These are phyloP conservation scores for Dipodascus geniculatus DNA, from an alignment of 805 yeast species.

Conservation along the genomic window DNA sequence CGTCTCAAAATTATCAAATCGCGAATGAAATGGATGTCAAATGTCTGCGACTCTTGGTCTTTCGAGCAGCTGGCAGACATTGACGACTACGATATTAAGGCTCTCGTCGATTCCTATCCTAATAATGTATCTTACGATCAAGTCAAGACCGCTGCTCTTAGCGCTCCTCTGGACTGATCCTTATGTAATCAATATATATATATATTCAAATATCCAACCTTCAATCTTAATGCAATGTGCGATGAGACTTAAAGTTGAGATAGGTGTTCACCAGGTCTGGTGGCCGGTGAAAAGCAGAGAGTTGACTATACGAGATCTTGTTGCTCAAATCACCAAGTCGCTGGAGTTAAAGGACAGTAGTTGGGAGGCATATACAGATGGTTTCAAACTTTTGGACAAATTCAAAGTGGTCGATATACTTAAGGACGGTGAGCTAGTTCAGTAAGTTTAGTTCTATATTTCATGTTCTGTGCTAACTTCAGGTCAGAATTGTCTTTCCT, in stretches of 20 bases:
- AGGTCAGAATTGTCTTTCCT: background rate
- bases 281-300: background rate
- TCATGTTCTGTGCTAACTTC: background rate
- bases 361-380: background rate
- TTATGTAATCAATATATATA: background rate
- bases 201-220: too few species aligned
- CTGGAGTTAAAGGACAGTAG: background rate
- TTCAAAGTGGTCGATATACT: background rate
- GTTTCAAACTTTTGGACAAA: background rate
- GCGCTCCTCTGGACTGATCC: background rate
- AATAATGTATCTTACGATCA: conserved; percentile 2
- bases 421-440: background rate
- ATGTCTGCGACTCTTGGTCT: conserved; percentile 47
- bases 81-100: conserved; percentile 19
- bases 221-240: background rate
- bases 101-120: conserved; percentile 28
- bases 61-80: conserved; percentile 47
- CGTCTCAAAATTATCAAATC: conserved; percentile 31
- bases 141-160: background rate
- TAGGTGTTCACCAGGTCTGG: background rate
- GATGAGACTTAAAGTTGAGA: background rate
- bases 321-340: background rate
- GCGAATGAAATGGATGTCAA: conserved; percentile 64
- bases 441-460: too few species aligned
- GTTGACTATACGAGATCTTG: background rate